Percentiles rank a stretch among this genome's conserved stretches.
phyloP scores from a whole-genome alignment of 2,329 filamentous ascomycete genomes.

The Aureobasidium zeae region DNA sequence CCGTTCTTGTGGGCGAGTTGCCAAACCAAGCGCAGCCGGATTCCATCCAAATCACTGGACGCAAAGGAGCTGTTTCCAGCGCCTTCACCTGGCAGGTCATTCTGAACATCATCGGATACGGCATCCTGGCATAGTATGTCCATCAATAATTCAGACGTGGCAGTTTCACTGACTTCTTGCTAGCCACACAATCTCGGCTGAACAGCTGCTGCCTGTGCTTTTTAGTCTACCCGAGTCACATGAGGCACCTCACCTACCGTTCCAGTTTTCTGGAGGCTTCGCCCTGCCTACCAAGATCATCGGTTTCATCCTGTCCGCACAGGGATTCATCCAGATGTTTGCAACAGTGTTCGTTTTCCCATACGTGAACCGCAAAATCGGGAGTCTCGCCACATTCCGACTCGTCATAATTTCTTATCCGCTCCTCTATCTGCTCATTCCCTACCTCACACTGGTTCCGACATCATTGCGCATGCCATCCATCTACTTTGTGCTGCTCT shows the following conservation, averaged over 20 bases:
- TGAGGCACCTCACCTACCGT: slow-evolving; percentile 55
- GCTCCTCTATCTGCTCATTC: slow-evolving; percentile 73
- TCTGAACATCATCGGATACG: slow-evolving; percentile 80
- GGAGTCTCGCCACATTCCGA: slow-evolving; percentile 72
- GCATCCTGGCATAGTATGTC: slow-evolving; percentile 84
- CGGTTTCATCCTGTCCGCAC: slow-evolving; percentile 77
- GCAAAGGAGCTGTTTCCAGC: slow-evolving; percentile 39
- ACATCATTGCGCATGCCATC: slow-evolving; percentile 59
- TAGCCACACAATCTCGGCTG: slow-evolving; percentile 94
- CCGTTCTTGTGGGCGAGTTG: slow-evolving; percentile 26
- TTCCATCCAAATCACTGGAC: slow-evolving; percentile 20
- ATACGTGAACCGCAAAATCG: slow-evolving; percentile 62
- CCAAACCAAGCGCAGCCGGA: slow-evolving; percentile 32
- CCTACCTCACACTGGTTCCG: slow-evolving; percentile 81
- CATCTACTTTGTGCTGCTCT: slow-evolving; percentile 68
- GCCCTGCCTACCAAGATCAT: slow-evolving; percentile 74
- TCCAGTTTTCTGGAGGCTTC: slow-evolving; percentile 84
- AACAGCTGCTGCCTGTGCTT: slow-evolving; percentile 87
- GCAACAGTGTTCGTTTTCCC: slow-evolving; percentile 81
- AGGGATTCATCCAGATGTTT: slow-evolving; percentile 82
- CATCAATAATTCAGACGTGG: slow-evolving; percentile 16
- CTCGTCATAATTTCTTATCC: slow-evolving; percentile 77
- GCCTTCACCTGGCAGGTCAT: slow-evolving; percentile 80
- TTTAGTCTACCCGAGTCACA: slow-evolving; percentile 59
- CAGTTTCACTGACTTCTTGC: not conserved